A percentile compares a stretch with the other conserved stretches of the same genome.
Evolutionary conservation across 352 stramenopile genomes (phyloP).

Genomic region (Phytophthora crassamura): DNA sequence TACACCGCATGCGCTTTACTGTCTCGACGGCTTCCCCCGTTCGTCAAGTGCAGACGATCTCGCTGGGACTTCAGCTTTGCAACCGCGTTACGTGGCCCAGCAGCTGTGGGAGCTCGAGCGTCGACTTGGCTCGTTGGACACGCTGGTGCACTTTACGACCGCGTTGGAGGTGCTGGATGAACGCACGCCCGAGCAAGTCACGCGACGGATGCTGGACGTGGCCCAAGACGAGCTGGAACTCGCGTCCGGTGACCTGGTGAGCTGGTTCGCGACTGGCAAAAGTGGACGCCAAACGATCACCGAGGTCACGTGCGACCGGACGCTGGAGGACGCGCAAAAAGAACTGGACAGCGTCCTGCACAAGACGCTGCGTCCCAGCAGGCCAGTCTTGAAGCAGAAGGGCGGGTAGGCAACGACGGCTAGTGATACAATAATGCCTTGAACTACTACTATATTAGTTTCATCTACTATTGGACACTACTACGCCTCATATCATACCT

Average conservation of each 20-base stretch:
- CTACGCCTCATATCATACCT: constrained; percentile 40
- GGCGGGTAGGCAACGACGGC: constrained; percentile 2
- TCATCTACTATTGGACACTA: constrained; percentile 31
- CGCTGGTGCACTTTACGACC: constrained; percentile 49
- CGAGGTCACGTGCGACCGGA: constrained; percentile 55
- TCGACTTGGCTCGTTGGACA: constrained; percentile 27
- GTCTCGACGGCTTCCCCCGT: constrained; percentile 56
- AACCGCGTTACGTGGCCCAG: constrained; percentile 51
- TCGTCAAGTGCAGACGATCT: constrained; percentile 25
- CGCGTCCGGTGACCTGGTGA: constrained; percentile 35
- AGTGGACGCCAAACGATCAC: constrained; percentile 18
- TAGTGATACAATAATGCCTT: constrained; percentile 45
- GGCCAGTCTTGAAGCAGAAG: constrained; percentile 21
- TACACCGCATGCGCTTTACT: constrained; percentile 32
- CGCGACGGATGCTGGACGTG: constrained; percentile 46
- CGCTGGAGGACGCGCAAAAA: constrained; percentile 44
- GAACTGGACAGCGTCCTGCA: constrained; percentile 42
- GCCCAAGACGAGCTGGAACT: constrained; percentile 53
- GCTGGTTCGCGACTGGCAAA: constrained; percentile 40
- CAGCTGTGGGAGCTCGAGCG: constrained; percentile 53
- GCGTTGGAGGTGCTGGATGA: constrained; percentile 55
- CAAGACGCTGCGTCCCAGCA: constrained; percentile 12
- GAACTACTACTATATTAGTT: too few relatives aligned
- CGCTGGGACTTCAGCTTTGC: constrained; percentile 3
- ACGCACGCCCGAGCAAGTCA: constrained; percentile 31